Conservation (phyloP, 2,329 filamentous ascomycete species). For the Zelopaecilomyces penicillatus region DNA sequence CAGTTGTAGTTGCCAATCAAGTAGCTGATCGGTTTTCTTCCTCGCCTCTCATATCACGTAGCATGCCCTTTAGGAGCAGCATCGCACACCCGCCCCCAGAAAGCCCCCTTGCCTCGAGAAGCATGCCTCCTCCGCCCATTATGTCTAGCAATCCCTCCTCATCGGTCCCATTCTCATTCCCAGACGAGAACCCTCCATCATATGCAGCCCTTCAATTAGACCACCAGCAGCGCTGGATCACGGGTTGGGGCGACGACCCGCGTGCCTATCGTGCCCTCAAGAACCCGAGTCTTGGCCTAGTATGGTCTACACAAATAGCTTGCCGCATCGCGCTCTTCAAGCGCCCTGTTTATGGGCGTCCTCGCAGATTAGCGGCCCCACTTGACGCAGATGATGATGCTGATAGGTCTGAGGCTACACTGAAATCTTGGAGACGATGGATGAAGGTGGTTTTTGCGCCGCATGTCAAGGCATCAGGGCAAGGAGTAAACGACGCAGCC, state of each 20-base stretch:
- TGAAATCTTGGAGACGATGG: constrained; percentile 60
- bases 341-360: constrained; percentile 44
- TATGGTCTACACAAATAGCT: constrained; percentile 86
- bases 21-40: constrained; percentile 75
- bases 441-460: constrained; percentile 87
- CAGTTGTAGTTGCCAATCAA: constrained; percentile 89
- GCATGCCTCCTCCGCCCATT: constrained; percentile 23
- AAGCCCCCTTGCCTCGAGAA: constrained; percentile 42
- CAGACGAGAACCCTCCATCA: constrained; percentile 23
- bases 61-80: not conserved
- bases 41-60: constrained; percentile 7
- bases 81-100: constrained; percentile 18
- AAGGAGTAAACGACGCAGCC: constrained; percentile 42
- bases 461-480: constrained; percentile 52
- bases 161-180: constrained; percentile 27
- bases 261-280: constrained; percentile 48
- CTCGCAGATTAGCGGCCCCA: constrained; percentile 26
- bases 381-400: constrained; percentile 32
- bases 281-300: constrained; percentile 76
- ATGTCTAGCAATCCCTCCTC: constrained; percentile 29
- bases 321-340: constrained; percentile 76
- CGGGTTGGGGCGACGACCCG: constrained; percentile 78
- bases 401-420: constrained; percentile 33
- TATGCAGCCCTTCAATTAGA: constrained; percentile 61
- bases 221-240: constrained; percentile 91